phyloP scores from a whole-genome alignment of 768 basidiomycete species.

The Trametes cingulata region DNA sequence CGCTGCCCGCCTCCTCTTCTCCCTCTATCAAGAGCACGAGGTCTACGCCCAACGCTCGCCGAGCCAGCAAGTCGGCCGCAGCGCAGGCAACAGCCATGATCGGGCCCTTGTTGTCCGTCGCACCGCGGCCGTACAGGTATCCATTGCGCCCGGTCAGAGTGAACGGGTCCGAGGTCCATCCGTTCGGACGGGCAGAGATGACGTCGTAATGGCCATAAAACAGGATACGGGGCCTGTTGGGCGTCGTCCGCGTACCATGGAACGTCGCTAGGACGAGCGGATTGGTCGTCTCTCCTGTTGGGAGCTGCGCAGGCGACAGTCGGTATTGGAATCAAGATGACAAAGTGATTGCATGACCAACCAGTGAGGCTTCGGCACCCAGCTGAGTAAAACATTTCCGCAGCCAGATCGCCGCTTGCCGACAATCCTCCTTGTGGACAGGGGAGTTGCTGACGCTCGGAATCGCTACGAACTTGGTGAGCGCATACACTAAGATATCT shows the following conservation, averaged over 20 bases:
- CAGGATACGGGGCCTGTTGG: constrained; percentile 61
- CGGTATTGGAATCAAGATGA: too few species aligned
- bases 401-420: constrained; percentile 92
- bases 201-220: constrained; percentile 99
- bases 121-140: constrained; percentile 87
- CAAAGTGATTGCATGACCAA: constrained; percentile 35
- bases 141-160: constrained; percentile 80
- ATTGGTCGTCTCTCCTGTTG: constrained; percentile 74
- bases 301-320: constrained; percentile 48
- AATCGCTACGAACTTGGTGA: constrained; percentile 85
- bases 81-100: constrained; percentile 90
- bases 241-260: constrained; percentile 57
- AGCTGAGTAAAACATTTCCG: constrained; percentile 86
- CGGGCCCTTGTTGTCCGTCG: constrained; percentile 95
- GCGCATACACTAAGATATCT: constrained; percentile 78
- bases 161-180: constrained; percentile 89
- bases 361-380: constrained; percentile 79
- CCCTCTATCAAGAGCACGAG: constrained; percentile 92
- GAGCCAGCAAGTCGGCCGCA: constrained; percentile 74
- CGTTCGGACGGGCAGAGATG: constrained; percentile 71
- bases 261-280: constrained; percentile 92
- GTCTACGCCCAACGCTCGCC: constrained; percentile 78
- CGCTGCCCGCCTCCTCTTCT: constrained; percentile 94
- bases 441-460: constrained; percentile 79
- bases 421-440: constrained; percentile 78